A percentile compares a stretch with the other conserved stretches of the same genome.
Conservation (phyloP, 2,329 filamentous ascomycete genomes). For the Fusarium protoensiforme region DNA sequence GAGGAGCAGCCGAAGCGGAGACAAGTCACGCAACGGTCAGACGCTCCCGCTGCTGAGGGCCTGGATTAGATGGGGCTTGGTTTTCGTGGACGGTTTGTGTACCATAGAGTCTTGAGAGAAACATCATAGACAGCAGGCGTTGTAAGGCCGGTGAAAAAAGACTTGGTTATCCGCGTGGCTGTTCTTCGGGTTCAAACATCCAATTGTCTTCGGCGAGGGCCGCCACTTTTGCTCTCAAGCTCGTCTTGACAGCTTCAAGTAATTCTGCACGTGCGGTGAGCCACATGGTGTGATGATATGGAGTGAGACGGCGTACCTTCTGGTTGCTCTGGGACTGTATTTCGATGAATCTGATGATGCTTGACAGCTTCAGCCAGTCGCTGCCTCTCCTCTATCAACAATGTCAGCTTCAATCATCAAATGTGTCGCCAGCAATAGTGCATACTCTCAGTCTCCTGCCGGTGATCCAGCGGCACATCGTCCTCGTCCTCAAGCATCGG, state of each 20-base stretch:
- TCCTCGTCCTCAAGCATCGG: constrained; percentile 65
- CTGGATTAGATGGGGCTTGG: constrained; percentile 59
- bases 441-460: constrained; percentile 66
- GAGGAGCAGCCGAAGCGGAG: constrained; percentile 50
- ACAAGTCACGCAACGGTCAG: constrained; percentile 56
- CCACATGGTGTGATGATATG: neutral
- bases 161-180: constrained; percentile 50
- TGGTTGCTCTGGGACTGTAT: constrained; percentile 68
- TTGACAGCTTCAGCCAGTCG: constrained; percentile 70
- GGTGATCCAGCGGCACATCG: constrained; percentile 67
- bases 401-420: constrained; percentile 1
- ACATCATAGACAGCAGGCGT: constrained; percentile 43
- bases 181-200: constrained; percentile 84
- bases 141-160: constrained; percentile 36
- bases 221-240: constrained; percentile 77
- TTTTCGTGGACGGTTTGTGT: constrained; percentile 24
- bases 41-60: constrained; percentile 67
- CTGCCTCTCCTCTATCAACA: constrained; percentile 65
- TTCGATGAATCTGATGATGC: constrained; percentile 67
- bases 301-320: constrained; percentile 63
- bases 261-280: constrained; percentile 63
- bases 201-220: constrained; percentile 85
- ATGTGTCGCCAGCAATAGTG: neutral
- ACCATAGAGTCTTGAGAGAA: constrained; percentile 38
- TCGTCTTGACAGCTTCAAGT: constrained; percentile 75